These are phyloP conservation scores for Xylariaceae sp. DNA, from an alignment of 2,329 filamentous ascomycete species.

Conservation along the genomic window DNA sequence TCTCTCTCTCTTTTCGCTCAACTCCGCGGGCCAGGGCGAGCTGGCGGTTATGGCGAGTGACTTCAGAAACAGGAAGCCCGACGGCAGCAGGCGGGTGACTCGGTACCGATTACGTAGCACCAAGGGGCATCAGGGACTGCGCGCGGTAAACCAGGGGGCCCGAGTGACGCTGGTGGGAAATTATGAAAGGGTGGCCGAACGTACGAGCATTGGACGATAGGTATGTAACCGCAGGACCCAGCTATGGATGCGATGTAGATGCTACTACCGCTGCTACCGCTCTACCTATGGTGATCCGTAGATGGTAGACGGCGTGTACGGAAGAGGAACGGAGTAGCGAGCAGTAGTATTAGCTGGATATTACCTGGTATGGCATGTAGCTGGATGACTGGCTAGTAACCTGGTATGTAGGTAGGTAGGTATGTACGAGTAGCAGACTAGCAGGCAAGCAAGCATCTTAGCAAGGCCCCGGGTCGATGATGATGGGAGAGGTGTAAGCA, in stretches of 20 bases:
- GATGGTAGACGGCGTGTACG: too few species aligned
- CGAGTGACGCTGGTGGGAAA: constrained; percentile 19
- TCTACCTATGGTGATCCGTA: too few species aligned
- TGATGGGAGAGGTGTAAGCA: constrained; percentile 5
- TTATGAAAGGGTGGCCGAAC: constrained; percentile 18
- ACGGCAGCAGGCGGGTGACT: constrained; percentile 11
- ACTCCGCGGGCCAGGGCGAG: constrained; percentile 3
- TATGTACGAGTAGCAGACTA: not conserved
- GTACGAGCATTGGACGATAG: constrained; percentile 11
- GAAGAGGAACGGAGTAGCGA: too few species aligned
- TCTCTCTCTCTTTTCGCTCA: not conserved
- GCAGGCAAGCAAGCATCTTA: not conserved
- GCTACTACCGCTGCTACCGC: not conserved
- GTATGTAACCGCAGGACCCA: not conserved
- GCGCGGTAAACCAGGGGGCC: constrained; percentile 9
- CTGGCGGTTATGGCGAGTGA: constrained; percentile 10
- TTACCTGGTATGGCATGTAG: too few species aligned
- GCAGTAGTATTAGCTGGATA: too few species aligned
- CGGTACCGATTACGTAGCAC: constrained; percentile 17
- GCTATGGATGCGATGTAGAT: not conserved
- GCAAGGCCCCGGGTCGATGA: constrained; percentile 7
- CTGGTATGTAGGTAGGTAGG: too few species aligned
- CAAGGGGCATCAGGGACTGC: constrained; percentile 9
- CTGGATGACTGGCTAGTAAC: too few species aligned
- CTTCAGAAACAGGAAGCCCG: constrained; percentile 1